These are phyloP conservation scores for Aurantiochytrium sp. DNA, from an alignment of 108 stramenopile species.

Conservation along the genomic window DNA sequence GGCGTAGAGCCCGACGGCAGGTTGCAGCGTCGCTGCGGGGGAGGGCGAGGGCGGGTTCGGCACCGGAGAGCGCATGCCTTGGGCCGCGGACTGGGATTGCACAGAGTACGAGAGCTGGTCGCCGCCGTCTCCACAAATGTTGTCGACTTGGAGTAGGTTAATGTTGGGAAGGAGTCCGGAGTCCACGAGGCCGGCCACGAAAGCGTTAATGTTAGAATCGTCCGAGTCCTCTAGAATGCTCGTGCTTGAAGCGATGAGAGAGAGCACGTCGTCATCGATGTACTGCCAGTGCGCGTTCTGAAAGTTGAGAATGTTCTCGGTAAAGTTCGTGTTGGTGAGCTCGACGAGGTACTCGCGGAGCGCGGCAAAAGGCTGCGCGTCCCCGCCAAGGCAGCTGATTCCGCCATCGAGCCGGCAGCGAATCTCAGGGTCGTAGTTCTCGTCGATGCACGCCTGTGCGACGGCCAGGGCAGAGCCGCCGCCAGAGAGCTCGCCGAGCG, in stretches of 20 bases:
- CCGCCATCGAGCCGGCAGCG: background rate
- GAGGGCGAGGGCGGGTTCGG: background rate
- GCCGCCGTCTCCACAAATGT: background rate
- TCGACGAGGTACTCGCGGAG: background rate
- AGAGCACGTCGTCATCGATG: background rate
- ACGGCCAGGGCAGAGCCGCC: background rate
- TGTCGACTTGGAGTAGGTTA: constrained; percentile 7
- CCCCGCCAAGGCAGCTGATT: background rate
- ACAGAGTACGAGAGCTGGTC: background rate
- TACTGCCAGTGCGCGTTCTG: constrained; percentile 18
- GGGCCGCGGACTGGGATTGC: background rate
- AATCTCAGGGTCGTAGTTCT: background rate
- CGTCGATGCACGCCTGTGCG: background rate
- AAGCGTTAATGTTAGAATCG: background rate
- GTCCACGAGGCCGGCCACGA: background rate
- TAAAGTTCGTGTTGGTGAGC: background rate
- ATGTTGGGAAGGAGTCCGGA: background rate
- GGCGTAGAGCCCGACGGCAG: too few species aligned
- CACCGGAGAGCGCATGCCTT: background rate
- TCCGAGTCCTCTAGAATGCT: background rate
- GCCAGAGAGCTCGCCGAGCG: background rate
- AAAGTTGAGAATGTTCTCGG: background rate
- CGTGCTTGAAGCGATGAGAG: too few species aligned
- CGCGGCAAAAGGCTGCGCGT: background rate
- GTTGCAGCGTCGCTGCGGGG: background rate